These are phyloP conservation scores for Fusarium sp. DNA, from an alignment of 2,329 filamentous ascomycete species.

Conservation along the genomic window DNA sequence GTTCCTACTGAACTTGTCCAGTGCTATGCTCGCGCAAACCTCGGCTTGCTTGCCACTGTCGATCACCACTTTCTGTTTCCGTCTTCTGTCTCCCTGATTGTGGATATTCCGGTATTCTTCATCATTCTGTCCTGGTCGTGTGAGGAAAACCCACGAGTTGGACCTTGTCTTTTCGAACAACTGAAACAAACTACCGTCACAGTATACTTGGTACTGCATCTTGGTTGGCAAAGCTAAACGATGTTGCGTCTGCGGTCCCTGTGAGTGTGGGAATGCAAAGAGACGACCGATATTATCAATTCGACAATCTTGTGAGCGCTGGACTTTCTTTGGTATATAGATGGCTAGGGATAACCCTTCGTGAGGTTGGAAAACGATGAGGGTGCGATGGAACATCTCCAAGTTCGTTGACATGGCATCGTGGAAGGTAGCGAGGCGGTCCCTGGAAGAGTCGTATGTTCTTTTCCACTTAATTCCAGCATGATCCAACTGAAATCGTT, in stretches of 20 bases:
- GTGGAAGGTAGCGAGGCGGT: not conserved
- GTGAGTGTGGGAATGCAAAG: not conserved
- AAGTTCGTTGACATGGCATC: not conserved
- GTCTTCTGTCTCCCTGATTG: not conserved
- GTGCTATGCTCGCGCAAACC: not conserved
- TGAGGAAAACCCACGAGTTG: not conserved
- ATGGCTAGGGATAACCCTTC: not conserved
- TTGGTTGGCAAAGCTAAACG: not conserved
- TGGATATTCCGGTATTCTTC: not conserved
- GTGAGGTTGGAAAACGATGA: not conserved
- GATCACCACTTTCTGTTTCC: not conserved
- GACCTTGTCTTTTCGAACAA: not conserved
- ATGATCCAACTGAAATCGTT: not conserved
- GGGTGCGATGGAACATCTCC: not conserved
- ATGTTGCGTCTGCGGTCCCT: not conserved
- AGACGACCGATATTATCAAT: not conserved
- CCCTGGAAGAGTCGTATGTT: not conserved
- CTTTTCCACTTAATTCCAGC: not conserved
- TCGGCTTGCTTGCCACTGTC: not conserved
- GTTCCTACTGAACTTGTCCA: not conserved
- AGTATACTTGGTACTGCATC: slow-evolving; percentile 1
- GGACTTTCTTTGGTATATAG: slow-evolving; percentile 5
- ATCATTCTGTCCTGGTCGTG: not conserved
- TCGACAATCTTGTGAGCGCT: not conserved
- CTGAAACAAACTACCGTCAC: not conserved